Evolutionary conservation across 768 basidiomycete genomes (phyloP).

Genomic region (Leccinum longicurvipes): DNA sequence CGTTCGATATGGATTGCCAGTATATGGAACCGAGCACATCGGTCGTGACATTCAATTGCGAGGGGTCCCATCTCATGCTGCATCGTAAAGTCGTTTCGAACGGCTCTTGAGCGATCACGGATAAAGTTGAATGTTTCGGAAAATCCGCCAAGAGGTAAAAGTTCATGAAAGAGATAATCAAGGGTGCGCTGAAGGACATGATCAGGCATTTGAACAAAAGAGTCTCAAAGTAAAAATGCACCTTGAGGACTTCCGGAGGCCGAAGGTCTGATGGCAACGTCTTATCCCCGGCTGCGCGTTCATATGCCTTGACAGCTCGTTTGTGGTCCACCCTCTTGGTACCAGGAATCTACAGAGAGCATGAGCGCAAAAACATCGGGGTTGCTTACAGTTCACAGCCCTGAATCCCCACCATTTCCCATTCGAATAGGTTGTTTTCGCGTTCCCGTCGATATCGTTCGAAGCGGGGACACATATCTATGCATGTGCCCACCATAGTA

Average conservation of each 20-base stretch:
- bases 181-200: constrained; percentile 60
- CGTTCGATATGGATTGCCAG: constrained; percentile 70
- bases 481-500: constrained; percentile 88
- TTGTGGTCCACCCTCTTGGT: constrained; percentile 84
- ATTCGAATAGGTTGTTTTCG: constrained; percentile 82
- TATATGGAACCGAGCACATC: constrained; percentile 93
- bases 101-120: constrained; percentile 85
- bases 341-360: constrained; percentile 58
- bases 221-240: constrained; percentile 26
- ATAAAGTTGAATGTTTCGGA: constrained; percentile 76
- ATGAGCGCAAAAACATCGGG: constrained; percentile 32
- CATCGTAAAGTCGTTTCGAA: constrained; percentile 93
- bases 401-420: constrained; percentile 66
- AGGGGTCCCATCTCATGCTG: constrained; percentile 74
- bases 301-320: constrained; percentile 92
- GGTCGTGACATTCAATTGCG: constrained; percentile 88
- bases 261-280: constrained; percentile 88
- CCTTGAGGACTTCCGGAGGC: constrained; percentile 80
- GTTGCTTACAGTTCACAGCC: constrained; percentile 1
- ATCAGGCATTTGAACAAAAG: neutral
- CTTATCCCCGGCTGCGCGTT: constrained; percentile 92
- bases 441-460: constrained; percentile 89
- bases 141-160: constrained; percentile 70
- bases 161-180: constrained; percentile 87
- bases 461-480: constrained; percentile 92